These are phyloP conservation scores for Phialophora macrospora DNA, from an alignment of 2,329 filamentous ascomycete species.

Conservation along the genomic window DNA sequence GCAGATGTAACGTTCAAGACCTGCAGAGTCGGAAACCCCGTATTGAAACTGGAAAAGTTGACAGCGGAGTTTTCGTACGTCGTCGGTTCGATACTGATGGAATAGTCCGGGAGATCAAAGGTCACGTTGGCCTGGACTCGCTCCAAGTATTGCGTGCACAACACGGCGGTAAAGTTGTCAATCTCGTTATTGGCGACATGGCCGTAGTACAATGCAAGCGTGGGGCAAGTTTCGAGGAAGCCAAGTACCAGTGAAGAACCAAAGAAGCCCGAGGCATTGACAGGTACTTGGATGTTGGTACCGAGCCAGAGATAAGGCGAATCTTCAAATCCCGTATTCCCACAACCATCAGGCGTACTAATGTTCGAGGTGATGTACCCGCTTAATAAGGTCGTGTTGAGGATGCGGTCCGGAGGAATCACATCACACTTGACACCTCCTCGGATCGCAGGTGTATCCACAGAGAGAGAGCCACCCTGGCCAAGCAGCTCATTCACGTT, in stretches of 20 bases:
- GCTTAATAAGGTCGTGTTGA: constrained; percentile 15
- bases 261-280: constrained; percentile 30
- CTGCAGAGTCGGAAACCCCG: constrained; percentile 16
- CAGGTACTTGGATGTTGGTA: constrained; percentile 18
- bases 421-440: constrained; percentile 25
- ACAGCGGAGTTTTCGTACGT: constrained; percentile 20
- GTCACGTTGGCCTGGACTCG: constrained; percentile 35
- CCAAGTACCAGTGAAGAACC: constrained; percentile 24
- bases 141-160: constrained; percentile 36
- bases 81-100: constrained; percentile 18
- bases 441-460: constrained; percentile 29
- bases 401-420: constrained; percentile 27
- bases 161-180: constrained; percentile 32
- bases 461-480: constrained; percentile 16
- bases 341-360: constrained; percentile 31
- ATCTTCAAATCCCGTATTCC: constrained; percentile 23
- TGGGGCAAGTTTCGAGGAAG: constrained; percentile 22
- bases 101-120: constrained; percentile 27
- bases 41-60: constrained; percentile 26
- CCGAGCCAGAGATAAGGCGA: constrained; percentile 11
- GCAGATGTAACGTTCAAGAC: constrained; percentile 23
- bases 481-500: background rate
- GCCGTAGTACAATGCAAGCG: constrained; percentile 31
- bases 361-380: constrained; percentile 25
- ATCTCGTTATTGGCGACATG: constrained; percentile 30